Conservation (phyloP, 2,329 filamentous ascomycete genomes). For the Neonectria magnoliae region DNA sequence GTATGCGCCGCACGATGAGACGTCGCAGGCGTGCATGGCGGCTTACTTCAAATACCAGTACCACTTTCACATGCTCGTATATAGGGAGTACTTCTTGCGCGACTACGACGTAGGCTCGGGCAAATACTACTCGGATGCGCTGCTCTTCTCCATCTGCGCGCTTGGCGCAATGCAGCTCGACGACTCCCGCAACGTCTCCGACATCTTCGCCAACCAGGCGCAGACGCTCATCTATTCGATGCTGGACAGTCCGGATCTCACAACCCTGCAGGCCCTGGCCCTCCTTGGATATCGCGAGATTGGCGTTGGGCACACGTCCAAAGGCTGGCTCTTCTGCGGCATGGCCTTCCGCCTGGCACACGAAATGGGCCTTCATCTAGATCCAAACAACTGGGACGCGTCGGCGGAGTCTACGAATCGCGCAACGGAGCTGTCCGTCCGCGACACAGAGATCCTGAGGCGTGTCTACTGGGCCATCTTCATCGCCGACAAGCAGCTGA, state of each 20-base stretch:
- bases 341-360: slow-evolving; percentile 63
- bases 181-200: slow-evolving; percentile 52
- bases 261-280: slow-evolving; percentile 56
- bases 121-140: slow-evolving; percentile 60
- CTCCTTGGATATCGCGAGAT: slow-evolving; percentile 59
- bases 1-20: slow-evolving; percentile 56
- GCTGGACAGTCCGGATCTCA: slow-evolving; percentile 58
- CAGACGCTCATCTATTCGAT: slow-evolving; percentile 56
- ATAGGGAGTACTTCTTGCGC: slow-evolving; percentile 60
- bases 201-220: slow-evolving; percentile 56
- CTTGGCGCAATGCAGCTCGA: slow-evolving; percentile 59
- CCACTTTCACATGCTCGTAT: slow-evolving; percentile 60
- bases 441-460: slow-evolving; percentile 59
- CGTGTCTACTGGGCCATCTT: slow-evolving; percentile 63
- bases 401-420: slow-evolving; percentile 48
- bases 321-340: slow-evolving; percentile 62
- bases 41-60: slow-evolving; percentile 60
- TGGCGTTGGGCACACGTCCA: slow-evolving; percentile 57
- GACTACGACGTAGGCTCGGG: slow-evolving; percentile 59
- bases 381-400: slow-evolving; percentile 60
- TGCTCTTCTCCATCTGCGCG: slow-evolving; percentile 60
- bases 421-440: slow-evolving; percentile 31
- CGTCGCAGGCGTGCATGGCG: slow-evolving; percentile 57
- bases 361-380: slow-evolving; percentile 63
- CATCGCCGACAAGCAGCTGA: slow-evolving; percentile 61